Evolutionary conservation across 805 yeast genomes (phyloP).

Genomic region (Ogataea corticis): DNA sequence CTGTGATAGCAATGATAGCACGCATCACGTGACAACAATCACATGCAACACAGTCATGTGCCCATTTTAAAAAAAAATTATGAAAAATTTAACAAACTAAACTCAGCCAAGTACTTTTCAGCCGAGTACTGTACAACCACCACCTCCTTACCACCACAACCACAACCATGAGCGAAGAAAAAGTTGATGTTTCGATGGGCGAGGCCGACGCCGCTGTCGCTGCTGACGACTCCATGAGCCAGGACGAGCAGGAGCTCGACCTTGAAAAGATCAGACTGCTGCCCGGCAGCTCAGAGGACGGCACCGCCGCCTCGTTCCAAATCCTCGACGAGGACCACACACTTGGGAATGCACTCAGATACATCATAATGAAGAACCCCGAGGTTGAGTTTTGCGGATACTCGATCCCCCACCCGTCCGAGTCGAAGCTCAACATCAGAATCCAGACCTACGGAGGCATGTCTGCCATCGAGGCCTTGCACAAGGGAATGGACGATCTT

Average conservation of each 20-base stretch:
- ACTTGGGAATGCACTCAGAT: slow-evolving; percentile 89
- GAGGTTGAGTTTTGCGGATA: slow-evolving; percentile 98
- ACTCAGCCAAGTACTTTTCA: too few relatives aligned
- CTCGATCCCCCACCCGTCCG: slow-evolving; percentile 98
- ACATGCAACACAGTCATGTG: too few relatives aligned
- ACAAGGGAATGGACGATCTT: slow-evolving; percentile 86
- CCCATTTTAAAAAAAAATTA: too few relatives aligned
- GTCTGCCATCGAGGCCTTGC: slow-evolving; percentile 90
- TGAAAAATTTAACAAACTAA: too few relatives aligned
- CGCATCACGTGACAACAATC: too few relatives aligned
- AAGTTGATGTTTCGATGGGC: slow-evolving; percentile 16
- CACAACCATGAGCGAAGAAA: slow-evolving; percentile 1
- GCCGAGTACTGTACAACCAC: too few relatives aligned
- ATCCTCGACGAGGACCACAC: slow-evolving; percentile 95
- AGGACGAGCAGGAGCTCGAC: slow-evolving; percentile 50
- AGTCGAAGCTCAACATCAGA: slow-evolving; percentile 81
- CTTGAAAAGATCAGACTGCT: slow-evolving; percentile 62
- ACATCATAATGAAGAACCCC: slow-evolving; percentile 95
- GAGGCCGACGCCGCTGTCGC: slow-evolving; percentile 17
- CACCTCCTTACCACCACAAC: too few relatives aligned
- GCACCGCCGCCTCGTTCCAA: slow-evolving; percentile 92
- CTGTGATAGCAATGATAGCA: too few relatives aligned
- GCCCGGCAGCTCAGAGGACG: slow-evolving; percentile 91
- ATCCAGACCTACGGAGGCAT: slow-evolving; percentile 87
- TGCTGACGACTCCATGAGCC: slow-evolving; percentile 25